phyloP scores from a whole-genome alignment of 495 filamentous ascomycete species.

The Hypomontagnella monticulosa region DNA sequence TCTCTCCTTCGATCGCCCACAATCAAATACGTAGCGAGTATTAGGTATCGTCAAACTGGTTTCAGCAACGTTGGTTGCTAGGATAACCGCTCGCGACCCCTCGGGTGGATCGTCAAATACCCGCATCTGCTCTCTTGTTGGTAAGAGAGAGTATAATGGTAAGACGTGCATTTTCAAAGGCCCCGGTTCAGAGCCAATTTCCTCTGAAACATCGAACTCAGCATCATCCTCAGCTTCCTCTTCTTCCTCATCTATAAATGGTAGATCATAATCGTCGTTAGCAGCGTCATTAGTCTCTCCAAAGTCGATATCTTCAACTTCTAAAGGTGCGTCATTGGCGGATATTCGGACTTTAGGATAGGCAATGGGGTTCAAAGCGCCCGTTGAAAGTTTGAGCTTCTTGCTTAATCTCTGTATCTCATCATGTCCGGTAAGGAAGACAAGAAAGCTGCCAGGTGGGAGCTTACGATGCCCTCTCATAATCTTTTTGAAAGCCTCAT shows the following conservation, averaged over 20 bases:
- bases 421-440: conserved; percentile 94
- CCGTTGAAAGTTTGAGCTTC: conserved; percentile 77
- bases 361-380: conserved; percentile 57
- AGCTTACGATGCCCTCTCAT: conserved; percentile 89
- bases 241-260: conserved; percentile 58
- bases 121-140: conserved; percentile 88
- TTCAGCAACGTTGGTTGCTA: conserved; percentile 97
- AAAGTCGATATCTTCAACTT: conserved; percentile 88
- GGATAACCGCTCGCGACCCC: conserved; percentile 83
- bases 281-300: conserved; percentile 65
- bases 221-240: conserved; percentile 65
- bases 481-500: conserved; percentile 88
- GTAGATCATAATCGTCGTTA: conserved; percentile 47
- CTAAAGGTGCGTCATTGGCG: conserved; percentile 79
- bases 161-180: conserved; percentile 80
- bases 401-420: conserved; percentile 86
- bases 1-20: conserved; percentile 89
- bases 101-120: conserved; percentile 93
- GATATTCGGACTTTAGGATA: conserved; percentile 75
- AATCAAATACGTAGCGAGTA: conserved; percentile 94
- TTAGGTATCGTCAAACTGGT: conserved; percentile 97
- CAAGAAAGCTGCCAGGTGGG: conserved; percentile 89
- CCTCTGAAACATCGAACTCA: conserved; percentile 66
- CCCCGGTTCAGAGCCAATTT: conserved; percentile 53
- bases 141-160: conserved; percentile 93